Evolutionary conservation across 1,284 basidiomycete species (phyloP).

Genomic region (Dichomitus squalens): DNA sequence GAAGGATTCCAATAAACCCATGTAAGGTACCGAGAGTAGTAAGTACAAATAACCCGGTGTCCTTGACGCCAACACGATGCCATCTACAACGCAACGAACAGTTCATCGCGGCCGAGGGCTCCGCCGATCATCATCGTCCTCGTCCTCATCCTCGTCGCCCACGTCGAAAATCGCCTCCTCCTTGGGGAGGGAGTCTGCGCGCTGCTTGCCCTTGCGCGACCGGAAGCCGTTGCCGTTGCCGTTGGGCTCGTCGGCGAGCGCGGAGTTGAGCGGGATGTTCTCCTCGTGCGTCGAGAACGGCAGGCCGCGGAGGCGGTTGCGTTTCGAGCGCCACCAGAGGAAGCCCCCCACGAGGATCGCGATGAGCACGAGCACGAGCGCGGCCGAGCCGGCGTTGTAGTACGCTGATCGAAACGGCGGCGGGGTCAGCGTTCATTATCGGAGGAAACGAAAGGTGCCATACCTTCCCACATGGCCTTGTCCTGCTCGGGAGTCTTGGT

Average conservation of each 20-base stretch:
- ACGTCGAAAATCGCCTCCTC: constrained; percentile 47
- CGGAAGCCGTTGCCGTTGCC: constrained; percentile 33
- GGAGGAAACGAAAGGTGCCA: constrained; percentile 24
- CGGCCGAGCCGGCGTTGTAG: constrained; percentile 90
- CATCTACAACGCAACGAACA: background rate
- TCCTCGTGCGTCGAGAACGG: constrained; percentile 50
- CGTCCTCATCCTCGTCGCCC: constrained; percentile 46
- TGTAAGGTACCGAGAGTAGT: background rate
- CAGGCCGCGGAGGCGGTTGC: constrained; percentile 42
- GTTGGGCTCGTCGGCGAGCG: constrained; percentile 25
- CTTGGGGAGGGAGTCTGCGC: constrained; percentile 34
- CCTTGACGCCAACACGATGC: background rate
- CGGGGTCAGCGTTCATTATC: background rate
- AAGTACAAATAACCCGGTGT: background rate
- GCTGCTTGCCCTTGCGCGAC: constrained; percentile 45
- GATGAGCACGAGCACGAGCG: constrained; percentile 80
- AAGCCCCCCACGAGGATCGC: constrained; percentile 70
- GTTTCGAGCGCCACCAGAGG: constrained; percentile 71
- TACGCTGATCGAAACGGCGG: constrained; percentile 55
- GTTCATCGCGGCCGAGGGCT: background rate
- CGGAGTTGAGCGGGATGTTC: constrained; percentile 52
- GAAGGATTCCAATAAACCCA: background rate
- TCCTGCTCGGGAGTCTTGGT: constrained; percentile 70
- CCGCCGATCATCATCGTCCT: constrained; percentile 1
- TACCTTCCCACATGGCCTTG: constrained; percentile 86